Percentiles rank a stretch among this genome's conserved stretches.
Conservation (phyloP, 2,329 filamentous ascomycete genomes). For the Colletotrichum cuscutae region DNA sequence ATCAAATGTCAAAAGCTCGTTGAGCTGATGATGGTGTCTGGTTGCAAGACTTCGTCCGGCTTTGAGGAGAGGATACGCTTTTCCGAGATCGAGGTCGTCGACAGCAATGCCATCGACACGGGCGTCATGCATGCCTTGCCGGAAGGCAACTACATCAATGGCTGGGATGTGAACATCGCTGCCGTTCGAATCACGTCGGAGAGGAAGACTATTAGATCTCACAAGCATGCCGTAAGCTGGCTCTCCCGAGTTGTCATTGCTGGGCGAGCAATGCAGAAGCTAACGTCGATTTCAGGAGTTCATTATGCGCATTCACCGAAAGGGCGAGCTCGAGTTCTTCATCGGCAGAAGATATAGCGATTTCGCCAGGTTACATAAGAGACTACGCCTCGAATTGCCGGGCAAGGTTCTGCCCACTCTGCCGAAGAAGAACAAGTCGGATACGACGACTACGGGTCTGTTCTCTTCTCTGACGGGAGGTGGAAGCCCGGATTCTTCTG, state of each 20-base stretch:
- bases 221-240: slow-evolving; percentile 86
- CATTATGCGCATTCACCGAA: slow-evolving; percentile 83
- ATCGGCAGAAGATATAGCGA: slow-evolving; percentile 90
- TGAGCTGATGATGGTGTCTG: slow-evolving; percentile 99
- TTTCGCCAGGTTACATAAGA: slow-evolving; percentile 83
- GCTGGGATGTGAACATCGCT: slow-evolving; percentile 97
- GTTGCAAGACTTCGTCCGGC: slow-evolving; percentile 92
- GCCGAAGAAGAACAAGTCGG: slow-evolving; percentile 91
- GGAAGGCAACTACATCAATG: slow-evolving; percentile 91
- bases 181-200: slow-evolving; percentile 83
- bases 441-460: slow-evolving; percentile 71
- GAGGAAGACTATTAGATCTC: slow-evolving; percentile 88
- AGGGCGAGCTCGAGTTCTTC: slow-evolving; percentile 79
- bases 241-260: slow-evolving; percentile 31
- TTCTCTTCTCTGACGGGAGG: slow-evolving; percentile 63
- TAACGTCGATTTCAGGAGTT: slow-evolving; percentile 76
- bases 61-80: slow-evolving; percentile 98
- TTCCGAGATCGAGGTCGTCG: slow-evolving; percentile 95
- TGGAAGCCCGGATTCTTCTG: slow-evolving; percentile 76
- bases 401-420: slow-evolving; percentile 89
- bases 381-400: slow-evolving; percentile 84
- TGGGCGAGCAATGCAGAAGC: neutral
- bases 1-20: slow-evolving; percentile 95
- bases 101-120: slow-evolving; percentile 90
- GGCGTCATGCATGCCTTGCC: slow-evolving; percentile 88